Conservation (phyloP, 2,329 filamentous ascomycete genomes). For the Paecilomyces dactylethromorphus region DNA sequence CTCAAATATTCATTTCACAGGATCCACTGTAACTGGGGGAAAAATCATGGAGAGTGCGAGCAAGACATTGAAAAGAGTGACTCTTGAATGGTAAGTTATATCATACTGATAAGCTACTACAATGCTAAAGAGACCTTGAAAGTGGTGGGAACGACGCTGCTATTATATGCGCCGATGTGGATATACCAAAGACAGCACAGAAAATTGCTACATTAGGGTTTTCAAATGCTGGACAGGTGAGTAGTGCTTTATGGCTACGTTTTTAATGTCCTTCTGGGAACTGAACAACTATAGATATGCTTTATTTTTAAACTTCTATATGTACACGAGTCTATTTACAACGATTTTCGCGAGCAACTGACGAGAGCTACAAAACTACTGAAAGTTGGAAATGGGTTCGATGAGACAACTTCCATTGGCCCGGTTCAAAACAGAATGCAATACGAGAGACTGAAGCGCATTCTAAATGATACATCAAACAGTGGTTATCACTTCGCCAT, state of each 20-base stretch:
- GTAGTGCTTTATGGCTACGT: no score
- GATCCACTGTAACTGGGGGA: constrained; percentile 55
- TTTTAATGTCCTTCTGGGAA: no score
- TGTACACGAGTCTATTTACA: constrained; percentile 49
- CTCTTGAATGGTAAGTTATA: constrained; percentile 50
- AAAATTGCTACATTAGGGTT: constrained; percentile 40
- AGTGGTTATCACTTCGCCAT: constrained; percentile 46
- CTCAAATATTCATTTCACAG: constrained; percentile 59
- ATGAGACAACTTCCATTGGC: constrained; percentile 45
- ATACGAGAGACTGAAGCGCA: constrained; percentile 48
- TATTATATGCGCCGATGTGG: constrained; percentile 54
- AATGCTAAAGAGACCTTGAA: not conserved
- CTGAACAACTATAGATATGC: constrained; percentile 39
- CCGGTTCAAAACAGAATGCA: constrained; percentile 57
- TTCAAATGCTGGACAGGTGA: constrained; percentile 45
- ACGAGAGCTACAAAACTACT: constrained; percentile 25
- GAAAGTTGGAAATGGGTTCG: not conserved
- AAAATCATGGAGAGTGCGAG: constrained; percentile 52
- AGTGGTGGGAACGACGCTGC: constrained; percentile 54
- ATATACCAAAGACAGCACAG: constrained; percentile 45
- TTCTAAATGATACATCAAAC: constrained; percentile 48
- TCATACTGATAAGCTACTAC: no score
- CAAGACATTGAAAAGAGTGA: constrained; percentile 54
- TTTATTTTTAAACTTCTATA: constrained; percentile 49
- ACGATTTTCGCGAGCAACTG: constrained; percentile 39